Percentiles rank a stretch among this genome's conserved stretches.
phyloP scores from a whole-genome alignment of 2,329 filamentous ascomycete genomes.

The Penicillium concentricum region DNA sequence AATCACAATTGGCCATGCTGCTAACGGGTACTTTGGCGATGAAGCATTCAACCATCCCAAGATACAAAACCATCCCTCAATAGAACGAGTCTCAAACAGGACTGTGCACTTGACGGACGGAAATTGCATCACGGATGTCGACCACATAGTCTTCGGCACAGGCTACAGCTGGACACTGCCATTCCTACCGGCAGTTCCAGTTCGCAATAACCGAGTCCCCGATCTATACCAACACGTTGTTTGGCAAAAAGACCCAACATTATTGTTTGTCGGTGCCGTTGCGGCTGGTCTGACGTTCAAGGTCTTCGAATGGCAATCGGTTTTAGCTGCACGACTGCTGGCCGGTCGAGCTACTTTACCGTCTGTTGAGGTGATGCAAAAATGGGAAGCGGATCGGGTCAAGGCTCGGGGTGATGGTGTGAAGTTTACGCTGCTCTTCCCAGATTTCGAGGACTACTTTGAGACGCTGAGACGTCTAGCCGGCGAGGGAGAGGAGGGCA shows the following conservation, averaged over 20 bases:
- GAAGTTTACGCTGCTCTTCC: background rate
- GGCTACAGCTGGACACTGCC: background rate
- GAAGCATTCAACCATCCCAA: background rate
- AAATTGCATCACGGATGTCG: background rate
- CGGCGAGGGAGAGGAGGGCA: background rate
- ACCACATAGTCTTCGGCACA: background rate
- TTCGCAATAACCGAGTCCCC: background rate
- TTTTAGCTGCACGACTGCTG: background rate
- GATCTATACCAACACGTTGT: background rate
- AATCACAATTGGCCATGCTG: background rate
- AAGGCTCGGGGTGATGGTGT: background rate
- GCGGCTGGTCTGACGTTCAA: background rate
- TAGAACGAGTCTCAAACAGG: background rate
- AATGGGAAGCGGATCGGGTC: background rate
- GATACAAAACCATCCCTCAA: background rate
- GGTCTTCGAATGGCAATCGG: background rate
- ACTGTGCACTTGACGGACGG: background rate
- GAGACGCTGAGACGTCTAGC: background rate
- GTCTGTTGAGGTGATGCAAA: background rate
- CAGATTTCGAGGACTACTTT: background rate
- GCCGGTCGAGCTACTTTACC: background rate
- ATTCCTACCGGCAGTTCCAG: background rate
- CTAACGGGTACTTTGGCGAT: background rate
- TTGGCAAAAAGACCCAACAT: background rate
- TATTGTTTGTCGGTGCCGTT: background rate